Evolutionary conservation across 2,329 filamentous ascomycete species (phyloP).

Genomic region (Penicillium concentricum): DNA sequence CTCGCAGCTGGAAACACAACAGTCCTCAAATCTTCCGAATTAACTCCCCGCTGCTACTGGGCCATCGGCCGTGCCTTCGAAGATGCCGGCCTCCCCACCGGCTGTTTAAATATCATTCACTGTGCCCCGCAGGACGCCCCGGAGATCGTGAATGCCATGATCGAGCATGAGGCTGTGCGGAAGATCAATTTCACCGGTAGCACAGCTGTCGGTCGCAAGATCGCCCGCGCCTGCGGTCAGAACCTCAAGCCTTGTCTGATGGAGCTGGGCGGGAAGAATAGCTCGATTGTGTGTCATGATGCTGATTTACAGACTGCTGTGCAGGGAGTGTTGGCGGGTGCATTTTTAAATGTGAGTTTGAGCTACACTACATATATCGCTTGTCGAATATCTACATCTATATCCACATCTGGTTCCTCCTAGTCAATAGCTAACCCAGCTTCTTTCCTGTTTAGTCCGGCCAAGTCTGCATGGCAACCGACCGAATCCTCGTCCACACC

Average conservation of each 20-base stretch:
- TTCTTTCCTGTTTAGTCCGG: conserved; percentile 49
- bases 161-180: conserved; percentile 63
- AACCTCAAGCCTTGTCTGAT: conserved; percentile 74
- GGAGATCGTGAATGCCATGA: conserved; percentile 64
- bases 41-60: conserved; percentile 62
- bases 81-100: conserved; percentile 71
- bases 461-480: conserved; percentile 82
- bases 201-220: conserved; percentile 66
- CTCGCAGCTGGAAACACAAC: conserved; percentile 71
- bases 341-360: conserved; percentile 33
- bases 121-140: conserved; percentile 61
- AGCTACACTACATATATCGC: not conserved
- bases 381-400: not conserved
- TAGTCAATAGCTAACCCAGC: not conserved
- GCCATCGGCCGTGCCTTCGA: conserved; percentile 61
- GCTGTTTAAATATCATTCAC: conserved; percentile 72
- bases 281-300: conserved; percentile 74
- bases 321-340: conserved; percentile 32
- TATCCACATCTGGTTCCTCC: not conserved
- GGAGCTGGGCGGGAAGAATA: conserved; percentile 79
- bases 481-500: conserved; percentile 65
- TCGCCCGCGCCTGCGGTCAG: conserved; percentile 65
- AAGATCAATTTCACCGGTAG: conserved; percentile 77
- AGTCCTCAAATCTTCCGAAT: conserved; percentile 68
- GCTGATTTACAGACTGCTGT: conserved; percentile 68